These are phyloP conservation scores for Hamamelis virginiana DNA, from an alignment of 164 flowering plant species.

Conservation along the genomic window DNA sequence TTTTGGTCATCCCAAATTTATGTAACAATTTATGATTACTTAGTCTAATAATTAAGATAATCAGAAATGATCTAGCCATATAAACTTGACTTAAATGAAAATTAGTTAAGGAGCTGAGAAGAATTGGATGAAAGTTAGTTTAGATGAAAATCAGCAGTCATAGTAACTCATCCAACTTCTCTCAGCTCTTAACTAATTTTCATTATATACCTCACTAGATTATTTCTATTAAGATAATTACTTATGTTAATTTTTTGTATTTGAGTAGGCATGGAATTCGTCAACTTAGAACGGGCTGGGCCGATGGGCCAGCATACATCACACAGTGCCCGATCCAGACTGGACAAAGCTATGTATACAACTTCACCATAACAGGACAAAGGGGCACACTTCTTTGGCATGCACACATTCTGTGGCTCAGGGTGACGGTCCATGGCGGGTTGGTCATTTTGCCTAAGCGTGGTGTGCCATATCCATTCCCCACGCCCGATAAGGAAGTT, in stretches of 20 bases:
- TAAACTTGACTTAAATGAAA: too few relatives aligned
- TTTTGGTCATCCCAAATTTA: too few relatives aligned
- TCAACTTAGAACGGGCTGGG: slow-evolving; percentile 82
- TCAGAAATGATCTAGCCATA: too few relatives aligned
- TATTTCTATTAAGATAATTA: too few relatives aligned
- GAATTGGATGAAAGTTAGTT: too few relatives aligned
- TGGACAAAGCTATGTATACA: slow-evolving; percentile 61
- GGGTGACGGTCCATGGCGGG: slow-evolving; percentile 76
- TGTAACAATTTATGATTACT: too few relatives aligned
- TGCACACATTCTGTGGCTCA: slow-evolving; percentile 77
- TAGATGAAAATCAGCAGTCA: too few relatives aligned
- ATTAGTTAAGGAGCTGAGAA: too few relatives aligned
- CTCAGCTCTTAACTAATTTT: too few relatives aligned
- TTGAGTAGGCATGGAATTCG: slow-evolving; percentile 70
- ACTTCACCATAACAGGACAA: slow-evolving; percentile 79
- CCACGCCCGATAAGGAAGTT: slow-evolving; percentile 60
- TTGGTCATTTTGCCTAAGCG: slow-evolving; percentile 73
- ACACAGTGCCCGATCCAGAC: slow-evolving; percentile 86
- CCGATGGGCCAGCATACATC: slow-evolving; percentile 83
- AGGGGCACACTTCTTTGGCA: slow-evolving; percentile 83
- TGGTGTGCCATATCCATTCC: slow-evolving; percentile 77
- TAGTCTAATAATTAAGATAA: too few relatives aligned
- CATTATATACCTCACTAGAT: too few relatives aligned
- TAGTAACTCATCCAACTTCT: too few relatives aligned
- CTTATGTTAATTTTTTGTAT: neutral